A percentile compares a stretch with the other conserved stretches of the same genome.
Evolutionary conservation across 306 rosid species (phyloP).

Genomic region (Inga oerstediana): DNA sequence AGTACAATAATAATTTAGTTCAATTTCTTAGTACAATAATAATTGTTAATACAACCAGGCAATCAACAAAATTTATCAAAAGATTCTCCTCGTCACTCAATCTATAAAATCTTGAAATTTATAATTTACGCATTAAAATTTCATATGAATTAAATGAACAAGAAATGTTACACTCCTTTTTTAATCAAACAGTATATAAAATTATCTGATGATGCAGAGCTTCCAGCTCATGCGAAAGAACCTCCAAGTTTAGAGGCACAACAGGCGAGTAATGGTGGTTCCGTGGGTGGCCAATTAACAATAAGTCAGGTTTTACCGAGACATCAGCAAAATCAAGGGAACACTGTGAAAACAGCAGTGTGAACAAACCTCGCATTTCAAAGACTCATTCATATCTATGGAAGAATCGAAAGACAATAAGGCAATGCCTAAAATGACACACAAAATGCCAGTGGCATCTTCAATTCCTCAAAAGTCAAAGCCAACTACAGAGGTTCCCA

Average conservation of each 20-base stretch:
- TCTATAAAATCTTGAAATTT: too few species aligned
- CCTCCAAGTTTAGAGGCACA: conserved; percentile 47
- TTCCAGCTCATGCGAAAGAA: conserved; percentile 64
- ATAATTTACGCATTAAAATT: too few species aligned
- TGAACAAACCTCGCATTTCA: conserved; percentile 48
- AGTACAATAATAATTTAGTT: too few species aligned
- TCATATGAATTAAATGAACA: too few species aligned
- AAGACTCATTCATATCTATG: conserved; percentile 43
- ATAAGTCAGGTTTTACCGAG: conserved; percentile 48
- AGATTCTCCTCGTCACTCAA: too few species aligned
- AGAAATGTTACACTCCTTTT: too few species aligned
- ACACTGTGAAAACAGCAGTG: conserved; percentile 55
- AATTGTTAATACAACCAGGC: too few species aligned
- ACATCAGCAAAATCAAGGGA: conserved; percentile 51
- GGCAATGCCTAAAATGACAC: conserved; percentile 45
- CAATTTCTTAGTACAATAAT: too few species aligned
- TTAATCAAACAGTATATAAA: too few species aligned
- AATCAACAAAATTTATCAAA: too few species aligned
- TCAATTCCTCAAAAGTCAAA: conserved; percentile 64
- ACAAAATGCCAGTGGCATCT: conserved; percentile 54
- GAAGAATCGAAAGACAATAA: conserved; percentile 38
- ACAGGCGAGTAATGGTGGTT: conserved; percentile 51
- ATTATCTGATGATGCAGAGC: conserved; percentile 54
- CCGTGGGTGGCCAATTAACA: conserved; percentile 45
- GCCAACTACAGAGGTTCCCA: conserved; percentile 52